Percentiles rank a stretch among this genome's conserved stretches.
phyloP scores from a whole-genome alignment of 2,329 filamentous ascomycete species.

The Neoascochyta sp. region DNA sequence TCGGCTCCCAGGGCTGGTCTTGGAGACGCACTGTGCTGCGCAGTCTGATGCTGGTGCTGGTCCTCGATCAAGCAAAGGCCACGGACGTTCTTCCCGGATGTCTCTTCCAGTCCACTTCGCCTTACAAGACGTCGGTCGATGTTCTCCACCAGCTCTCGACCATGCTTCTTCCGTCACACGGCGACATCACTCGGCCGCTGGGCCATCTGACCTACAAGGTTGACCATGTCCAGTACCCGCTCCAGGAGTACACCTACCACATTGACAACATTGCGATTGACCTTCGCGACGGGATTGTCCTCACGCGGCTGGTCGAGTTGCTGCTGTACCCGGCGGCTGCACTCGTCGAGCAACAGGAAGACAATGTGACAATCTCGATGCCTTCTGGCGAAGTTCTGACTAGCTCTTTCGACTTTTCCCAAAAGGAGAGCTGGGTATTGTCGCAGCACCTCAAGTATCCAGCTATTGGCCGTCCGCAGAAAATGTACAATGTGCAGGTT shows the following conservation, averaged over 20 bases:
- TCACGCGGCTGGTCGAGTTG: slow-evolving; percentile 59
- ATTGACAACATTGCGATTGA: slow-evolving; percentile 61
- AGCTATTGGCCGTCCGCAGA: slow-evolving; percentile 53
- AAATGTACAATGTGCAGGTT: slow-evolving; percentile 58
- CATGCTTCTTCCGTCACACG: slow-evolving; percentile 56
- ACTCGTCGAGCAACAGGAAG: slow-evolving; percentile 27
- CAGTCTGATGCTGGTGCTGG: slow-evolving; percentile 57
- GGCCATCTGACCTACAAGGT: slow-evolving; percentile 57
- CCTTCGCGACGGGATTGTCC: slow-evolving; percentile 57
- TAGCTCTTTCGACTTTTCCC: slow-evolving; percentile 29
- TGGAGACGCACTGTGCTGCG: slow-evolving; percentile 57
- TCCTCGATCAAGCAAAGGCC: slow-evolving; percentile 55
- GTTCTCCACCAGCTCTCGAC: slow-evolving; percentile 52
- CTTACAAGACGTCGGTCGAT: slow-evolving; percentile 54
- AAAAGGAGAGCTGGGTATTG: slow-evolving; percentile 45
- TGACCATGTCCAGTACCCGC: slow-evolving; percentile 51
- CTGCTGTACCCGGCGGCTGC: slow-evolving; percentile 47
- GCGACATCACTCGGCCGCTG: slow-evolving; percentile 55
- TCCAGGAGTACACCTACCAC: slow-evolving; percentile 57
- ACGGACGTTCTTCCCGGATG: slow-evolving; percentile 38
- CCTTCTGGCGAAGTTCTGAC: slow-evolving; percentile 45
- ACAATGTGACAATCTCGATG: slow-evolving; percentile 46
- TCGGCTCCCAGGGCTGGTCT: slow-evolving; percentile 45
- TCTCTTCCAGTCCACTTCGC: slow-evolving; percentile 52
- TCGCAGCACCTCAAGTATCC: slow-evolving; percentile 59